A percentile compares a stretch with the other conserved stretches of the same genome.
phyloP scores from a whole-genome alignment of 2,329 filamentous ascomycete genomes.

The Davidsoniella eucalypti region DNA sequence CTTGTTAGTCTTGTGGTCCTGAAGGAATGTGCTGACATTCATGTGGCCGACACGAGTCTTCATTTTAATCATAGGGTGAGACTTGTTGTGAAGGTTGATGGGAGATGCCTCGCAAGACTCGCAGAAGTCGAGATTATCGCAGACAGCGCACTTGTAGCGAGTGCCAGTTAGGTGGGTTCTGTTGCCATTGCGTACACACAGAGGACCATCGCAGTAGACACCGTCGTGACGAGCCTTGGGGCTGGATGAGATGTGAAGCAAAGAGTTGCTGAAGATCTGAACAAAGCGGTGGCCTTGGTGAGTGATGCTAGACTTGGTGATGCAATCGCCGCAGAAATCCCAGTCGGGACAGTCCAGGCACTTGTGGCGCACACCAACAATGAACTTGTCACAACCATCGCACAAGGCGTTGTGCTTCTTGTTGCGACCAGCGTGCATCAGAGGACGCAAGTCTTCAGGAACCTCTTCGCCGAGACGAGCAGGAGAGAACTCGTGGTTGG shows the following conservation, averaged over 20 bases:
- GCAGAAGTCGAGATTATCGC: conserved; percentile 89
- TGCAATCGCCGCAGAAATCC: conserved; percentile 78
- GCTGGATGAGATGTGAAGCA: conserved; percentile 45
- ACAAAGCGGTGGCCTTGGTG: conserved; percentile 83
- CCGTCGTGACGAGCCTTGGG: conserved; percentile 49
- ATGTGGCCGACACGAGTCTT: conserved; percentile 82
- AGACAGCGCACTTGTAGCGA: conserved; percentile 95
- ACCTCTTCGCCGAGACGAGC: conserved; percentile 48
- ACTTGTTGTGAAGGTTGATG: conserved; percentile 71
- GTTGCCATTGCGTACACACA: conserved; percentile 45
- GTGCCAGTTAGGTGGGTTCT: conserved; percentile 65
- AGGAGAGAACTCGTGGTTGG: conserved; percentile 62
- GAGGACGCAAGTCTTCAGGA: conserved; percentile 42
- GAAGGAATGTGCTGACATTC: conserved; percentile 56
- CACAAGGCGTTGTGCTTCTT: conserved; percentile 76
- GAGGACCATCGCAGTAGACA: conserved; percentile 86
- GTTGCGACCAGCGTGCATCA: conserved; percentile 66
- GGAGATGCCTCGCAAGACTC: conserved; percentile 84
- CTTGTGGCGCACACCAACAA: conserved; percentile 85
- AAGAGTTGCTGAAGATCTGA: conserved; percentile 32
- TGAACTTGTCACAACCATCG: conserved; percentile 73
- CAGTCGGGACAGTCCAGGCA: conserved; percentile 94
- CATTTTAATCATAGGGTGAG: conserved; percentile 95
- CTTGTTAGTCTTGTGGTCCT: conserved; percentile 50
- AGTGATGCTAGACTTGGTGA: conserved; percentile 45